Percentiles rank a stretch among this genome's conserved stretches.
These are phyloP conservation scores for Colletotrichum sp. DNA, from an alignment of 2,329 filamentous ascomycete genomes.

Conservation along the genomic window DNA sequence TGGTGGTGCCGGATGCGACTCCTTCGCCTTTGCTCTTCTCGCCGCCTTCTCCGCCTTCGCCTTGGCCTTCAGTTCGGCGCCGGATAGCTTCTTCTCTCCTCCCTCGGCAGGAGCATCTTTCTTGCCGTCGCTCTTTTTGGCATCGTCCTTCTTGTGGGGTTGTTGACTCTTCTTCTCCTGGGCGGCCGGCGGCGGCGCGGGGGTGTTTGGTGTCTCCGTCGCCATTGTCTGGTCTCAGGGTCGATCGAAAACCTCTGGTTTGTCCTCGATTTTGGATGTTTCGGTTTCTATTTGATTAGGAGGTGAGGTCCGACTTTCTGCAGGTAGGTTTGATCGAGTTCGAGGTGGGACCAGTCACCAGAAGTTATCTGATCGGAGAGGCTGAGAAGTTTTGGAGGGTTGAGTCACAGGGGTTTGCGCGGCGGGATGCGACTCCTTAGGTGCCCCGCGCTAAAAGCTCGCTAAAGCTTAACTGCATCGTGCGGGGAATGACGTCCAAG, in stretches of 20 bases:
- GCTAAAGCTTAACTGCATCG: slow-evolving; percentile 21
- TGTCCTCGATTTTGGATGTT: neutral
- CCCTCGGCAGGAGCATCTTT: slow-evolving; percentile 21
- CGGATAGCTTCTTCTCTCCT: slow-evolving; percentile 64
- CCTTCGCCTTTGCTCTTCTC: slow-evolving; percentile 75
- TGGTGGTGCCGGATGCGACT: slow-evolving; percentile 49
- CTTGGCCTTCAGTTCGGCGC: slow-evolving; percentile 85
- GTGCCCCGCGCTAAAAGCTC: slow-evolving; percentile 22
- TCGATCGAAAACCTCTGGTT: neutral
- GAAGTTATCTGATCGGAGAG: neutral
- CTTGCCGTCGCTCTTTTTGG: neutral
- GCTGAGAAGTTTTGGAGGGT: slow-evolving; percentile 21
- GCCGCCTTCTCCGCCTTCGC: slow-evolving; percentile 93
- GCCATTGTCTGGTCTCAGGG: neutral
- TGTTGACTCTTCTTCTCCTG: slow-evolving; percentile 11
- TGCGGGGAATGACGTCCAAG: slow-evolving; percentile 19
- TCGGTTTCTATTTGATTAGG: neutral
- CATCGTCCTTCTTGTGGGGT: slow-evolving; percentile 6
- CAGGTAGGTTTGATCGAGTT: neutral
- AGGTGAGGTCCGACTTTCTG: neutral
- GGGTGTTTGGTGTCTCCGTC: slow-evolving; percentile 12
- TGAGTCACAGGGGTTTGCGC: slow-evolving; percentile 22
- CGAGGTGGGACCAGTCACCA: neutral
- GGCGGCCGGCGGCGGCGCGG: neutral
- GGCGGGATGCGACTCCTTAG: slow-evolving; percentile 16